These are phyloP conservation scores for Triticum dicoccoides DNA, from an alignment of 176 grass and related monocot species.

Conservation along the genomic window DNA sequence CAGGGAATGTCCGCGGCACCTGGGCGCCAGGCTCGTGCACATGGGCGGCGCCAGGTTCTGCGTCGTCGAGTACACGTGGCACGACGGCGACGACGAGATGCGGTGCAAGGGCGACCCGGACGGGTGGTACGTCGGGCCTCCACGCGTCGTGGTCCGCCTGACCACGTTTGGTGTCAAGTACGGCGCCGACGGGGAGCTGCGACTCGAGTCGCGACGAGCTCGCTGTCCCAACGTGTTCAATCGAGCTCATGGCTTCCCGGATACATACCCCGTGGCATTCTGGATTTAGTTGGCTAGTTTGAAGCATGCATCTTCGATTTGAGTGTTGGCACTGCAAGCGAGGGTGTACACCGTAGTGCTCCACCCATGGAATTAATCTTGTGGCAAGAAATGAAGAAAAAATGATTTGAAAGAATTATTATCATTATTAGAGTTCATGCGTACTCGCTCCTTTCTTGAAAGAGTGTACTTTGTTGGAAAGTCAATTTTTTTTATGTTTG, in stretches of 20 bases:
- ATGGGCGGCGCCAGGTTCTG: slow-evolving; percentile 12
- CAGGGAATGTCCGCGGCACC: neutral
- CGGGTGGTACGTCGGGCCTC: neutral
- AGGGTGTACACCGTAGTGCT: too few relatives aligned
- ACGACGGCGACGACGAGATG: slow-evolving; percentile 6
- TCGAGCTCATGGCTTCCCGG: neutral
- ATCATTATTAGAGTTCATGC: too few relatives aligned
- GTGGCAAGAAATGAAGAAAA: too few relatives aligned
- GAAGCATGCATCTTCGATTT: neutral
- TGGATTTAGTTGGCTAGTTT: neutral
- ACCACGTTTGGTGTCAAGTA: slow-evolving; percentile 19
- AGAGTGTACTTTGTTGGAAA: too few relatives aligned
- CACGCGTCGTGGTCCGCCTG: neutral
- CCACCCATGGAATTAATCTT: too few relatives aligned
- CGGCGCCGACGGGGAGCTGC: neutral
- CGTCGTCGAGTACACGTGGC: neutral
- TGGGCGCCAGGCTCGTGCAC: neutral
- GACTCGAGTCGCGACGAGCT: neutral
- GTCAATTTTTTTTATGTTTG: too few relatives aligned
- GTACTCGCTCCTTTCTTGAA: too few relatives aligned
- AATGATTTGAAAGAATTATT: too few relatives aligned
- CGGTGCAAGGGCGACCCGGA: neutral
- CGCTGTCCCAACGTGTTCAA: neutral
- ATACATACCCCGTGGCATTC: neutral
- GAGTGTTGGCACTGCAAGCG: too few relatives aligned